Base-by-base conservation (phyloP, 768 basidiomycete species). In the Exidia glandulosa region DNA sequence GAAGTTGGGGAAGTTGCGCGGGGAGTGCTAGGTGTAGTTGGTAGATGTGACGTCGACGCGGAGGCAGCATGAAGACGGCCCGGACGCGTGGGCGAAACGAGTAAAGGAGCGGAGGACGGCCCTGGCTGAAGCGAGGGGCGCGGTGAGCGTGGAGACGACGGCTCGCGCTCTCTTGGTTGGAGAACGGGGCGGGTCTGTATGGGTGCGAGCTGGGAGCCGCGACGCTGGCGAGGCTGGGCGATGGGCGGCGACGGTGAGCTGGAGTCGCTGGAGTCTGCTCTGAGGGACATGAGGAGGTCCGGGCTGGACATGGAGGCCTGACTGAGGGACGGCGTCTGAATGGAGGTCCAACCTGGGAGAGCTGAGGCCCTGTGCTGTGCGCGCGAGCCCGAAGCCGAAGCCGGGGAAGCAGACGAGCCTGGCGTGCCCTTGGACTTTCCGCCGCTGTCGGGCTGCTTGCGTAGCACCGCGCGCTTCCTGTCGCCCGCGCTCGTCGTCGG, bases 221-320 rank as follows among this genome's bases (percentile, higher is more conserved):
- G 77, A 66, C 50, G 50, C 19, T 54, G 50, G 19, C 50, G 50
- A 14, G 50, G 50, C 30, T 29, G 50, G 9, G 50, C 50, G 30
- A 31, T 27, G 2, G 27, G 50, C 9, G 50, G 50, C 10, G 50
- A 31, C 9, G 50, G 27, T 7, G 50, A 54, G 50, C 14, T 6
- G 30, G 50, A 54, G 25, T 14, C 23, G 14, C 25, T 14, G 9
- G 50, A 27, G 30, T 23, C 25, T 27, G 25, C 50, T 27, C 36
- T 37, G 36, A 54, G 50, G 19, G 50, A 27, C 50, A 54, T 54
- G 19, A 86, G 84, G 48, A 90, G 71, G 31, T 84, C 79, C 58
- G 88, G 88, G 25, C 87, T 87, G 60, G 88, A 90, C 76, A 86
- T 78, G 54, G 88, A 87, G 37, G 81, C 88, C 62, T 79, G 79